These are phyloP conservation scores for Cardamine chenopodiifolia DNA, from an alignment of 345 rosid genomes.

Conservation along the genomic window DNA sequence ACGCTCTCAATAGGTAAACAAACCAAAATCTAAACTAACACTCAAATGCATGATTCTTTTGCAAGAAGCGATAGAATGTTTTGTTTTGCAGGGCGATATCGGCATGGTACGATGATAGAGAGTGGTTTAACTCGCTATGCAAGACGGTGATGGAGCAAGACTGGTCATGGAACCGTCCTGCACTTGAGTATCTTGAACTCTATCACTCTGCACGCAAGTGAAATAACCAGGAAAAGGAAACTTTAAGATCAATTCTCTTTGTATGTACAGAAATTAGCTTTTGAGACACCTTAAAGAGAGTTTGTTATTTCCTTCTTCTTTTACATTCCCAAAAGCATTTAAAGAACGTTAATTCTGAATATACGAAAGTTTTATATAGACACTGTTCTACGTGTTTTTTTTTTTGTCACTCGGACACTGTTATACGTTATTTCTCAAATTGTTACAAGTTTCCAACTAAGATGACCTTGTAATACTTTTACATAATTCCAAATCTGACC, in stretches of 20 bases:
- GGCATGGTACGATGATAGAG: constrained; percentile 72
- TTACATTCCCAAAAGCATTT: background rate
- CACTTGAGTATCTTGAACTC: constrained; percentile 93
- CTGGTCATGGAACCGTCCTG: constrained; percentile 99
- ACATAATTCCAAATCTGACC: background rate
- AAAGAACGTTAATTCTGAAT: constrained; percentile 26
- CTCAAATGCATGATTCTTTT: background rate
- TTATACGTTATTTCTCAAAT: background rate
- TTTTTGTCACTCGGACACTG: no score
- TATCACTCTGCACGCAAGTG: constrained; percentile 82
- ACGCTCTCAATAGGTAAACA: constrained; percentile 79
- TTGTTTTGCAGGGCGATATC: constrained; percentile 68
- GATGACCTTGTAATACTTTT: background rate
- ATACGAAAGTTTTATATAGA: constrained; percentile 20
- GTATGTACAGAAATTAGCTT: constrained; percentile 31
- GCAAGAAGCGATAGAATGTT: background rate
- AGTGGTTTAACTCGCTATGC: constrained; percentile 72
- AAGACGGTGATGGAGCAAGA: constrained; percentile 96
- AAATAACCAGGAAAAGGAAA: constrained; percentile 1
- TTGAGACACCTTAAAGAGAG: background rate
- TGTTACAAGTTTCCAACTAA: background rate
- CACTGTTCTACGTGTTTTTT: no score
- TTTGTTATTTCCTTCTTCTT: constrained; percentile 30
- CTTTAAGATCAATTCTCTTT: background rate
- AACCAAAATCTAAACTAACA: constrained; percentile 3